Base-by-base conservation (phyloP, 179 eudicot genomes). In the Vitellaria paradoxa region DNA sequence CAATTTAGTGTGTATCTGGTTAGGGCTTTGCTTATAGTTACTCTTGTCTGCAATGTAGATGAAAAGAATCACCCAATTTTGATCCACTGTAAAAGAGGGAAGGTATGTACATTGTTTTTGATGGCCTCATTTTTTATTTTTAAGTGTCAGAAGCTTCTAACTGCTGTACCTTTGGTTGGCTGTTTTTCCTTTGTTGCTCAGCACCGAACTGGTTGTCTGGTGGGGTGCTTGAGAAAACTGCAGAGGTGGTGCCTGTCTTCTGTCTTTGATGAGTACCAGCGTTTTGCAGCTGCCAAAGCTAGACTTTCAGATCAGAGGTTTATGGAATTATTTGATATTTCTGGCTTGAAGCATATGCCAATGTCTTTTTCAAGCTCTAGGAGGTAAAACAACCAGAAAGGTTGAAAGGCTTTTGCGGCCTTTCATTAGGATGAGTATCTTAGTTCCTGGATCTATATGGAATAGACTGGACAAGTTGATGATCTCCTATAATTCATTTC, bases 181-280 rank as follows among this genome's bases (percentile, higher is more conserved):
- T 15, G 26, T 17, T 17, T 26, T 77, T 21, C 12, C 63, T 50
- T 26, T 53, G 69, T 77, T 76, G 63, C 78, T 86, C 90, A 93
- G 98, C 98, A 93, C 82, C 92, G 98, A 21, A 93, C 98, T 4
- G 98, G 98, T 46, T 90, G 97, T 77, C 60, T 93, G 0, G 98
- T 93, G n/a, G 98, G 97, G 40, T 93, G 97, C 84, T 68, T 93
- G 72, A 88, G 98, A 80, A 93, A 92, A 81, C 40, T 88, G 76
- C 98, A 93, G 86, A 90, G 82, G 74, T 93, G 98, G 97, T 88
- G 95, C 75, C 57, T 93, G 79, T 46, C 90, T n/a, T 90, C 98
- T 0, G 92, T 93, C 6, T 81, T 89, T 17, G 98, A 93, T 52
- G 98, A 93, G 85, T 93, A 93, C 87, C 90, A 86, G 80, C 87